Evolutionary conservation across 2,329 filamentous ascomycete species (phyloP).

Genomic region (Colletotrichum viniferum): DNA sequence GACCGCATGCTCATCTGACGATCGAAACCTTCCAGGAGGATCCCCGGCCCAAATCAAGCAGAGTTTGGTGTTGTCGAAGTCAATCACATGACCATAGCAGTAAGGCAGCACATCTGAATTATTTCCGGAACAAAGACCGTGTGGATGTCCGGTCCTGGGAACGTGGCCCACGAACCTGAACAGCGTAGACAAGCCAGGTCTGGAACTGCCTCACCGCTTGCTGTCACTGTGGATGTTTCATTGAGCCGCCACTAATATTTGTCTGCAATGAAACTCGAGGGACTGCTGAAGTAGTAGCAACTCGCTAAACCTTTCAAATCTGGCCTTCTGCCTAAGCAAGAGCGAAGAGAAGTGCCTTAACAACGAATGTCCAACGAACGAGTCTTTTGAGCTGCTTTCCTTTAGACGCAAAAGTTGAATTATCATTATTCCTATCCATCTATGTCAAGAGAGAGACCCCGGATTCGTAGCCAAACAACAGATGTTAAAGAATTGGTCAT

Average conservation of each 20-base stretch:
- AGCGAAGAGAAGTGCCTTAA: neutral
- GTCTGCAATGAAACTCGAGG: neutral
- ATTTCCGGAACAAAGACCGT: neutral
- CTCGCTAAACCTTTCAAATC: neutral
- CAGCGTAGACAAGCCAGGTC: neutral
- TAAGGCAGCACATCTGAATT: neutral
- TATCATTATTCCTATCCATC: neutral
- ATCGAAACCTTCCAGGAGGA: neutral
- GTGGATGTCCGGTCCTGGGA: fast-evolving
- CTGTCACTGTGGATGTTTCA: neutral
- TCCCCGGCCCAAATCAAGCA: neutral
- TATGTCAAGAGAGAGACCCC: neutral
- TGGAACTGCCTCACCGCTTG: neutral
- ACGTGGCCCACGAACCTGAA: neutral
- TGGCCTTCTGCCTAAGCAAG: neutral
- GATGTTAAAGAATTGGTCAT: neutral
- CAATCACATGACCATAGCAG: neutral
- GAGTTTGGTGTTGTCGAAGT: neutral
- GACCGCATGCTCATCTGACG: neutral
- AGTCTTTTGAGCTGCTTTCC: neutral
- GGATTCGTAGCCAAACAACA: neutral
- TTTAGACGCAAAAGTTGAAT: neutral
- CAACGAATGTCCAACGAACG: fast-evolving
- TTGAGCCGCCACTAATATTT: neutral
- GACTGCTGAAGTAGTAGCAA: neutral